Conservation (phyloP, 192 early-diverging fungal species). For the Chytriomyces sp. region DNA sequence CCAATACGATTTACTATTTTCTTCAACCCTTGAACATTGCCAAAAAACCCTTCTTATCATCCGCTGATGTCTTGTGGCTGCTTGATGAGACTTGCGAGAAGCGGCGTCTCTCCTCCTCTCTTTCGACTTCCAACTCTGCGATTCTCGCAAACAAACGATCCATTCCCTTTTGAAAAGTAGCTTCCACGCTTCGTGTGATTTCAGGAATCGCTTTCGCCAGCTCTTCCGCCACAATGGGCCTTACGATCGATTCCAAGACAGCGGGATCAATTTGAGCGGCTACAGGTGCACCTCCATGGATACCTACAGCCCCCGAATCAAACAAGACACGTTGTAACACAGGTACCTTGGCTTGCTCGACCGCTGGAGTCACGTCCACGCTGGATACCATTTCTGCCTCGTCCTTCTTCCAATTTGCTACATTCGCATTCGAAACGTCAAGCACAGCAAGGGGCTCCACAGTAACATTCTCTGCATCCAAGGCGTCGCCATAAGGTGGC, state of each 20-base stretch:
- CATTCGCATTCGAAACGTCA: not conserved
- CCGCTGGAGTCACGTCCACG: not conserved
- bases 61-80: no score
- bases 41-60: no score
- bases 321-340: not conserved
- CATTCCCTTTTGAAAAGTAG: not conserved
- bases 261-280: not conserved
- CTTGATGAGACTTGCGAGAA: no score
- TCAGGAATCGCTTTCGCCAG: not conserved
- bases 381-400: not conserved
- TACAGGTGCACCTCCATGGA: not conserved
- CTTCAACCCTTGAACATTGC: no score
- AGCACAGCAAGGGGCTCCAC: not conserved
- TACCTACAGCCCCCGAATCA: not conserved
- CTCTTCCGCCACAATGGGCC: not conserved
- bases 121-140: not conserved
- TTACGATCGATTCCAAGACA: not conserved
- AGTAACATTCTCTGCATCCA: not conserved
- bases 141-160: not conserved
- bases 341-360: not conserved
- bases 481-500: constrained; percentile 19
- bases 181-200: not conserved
- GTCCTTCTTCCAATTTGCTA: not conserved
- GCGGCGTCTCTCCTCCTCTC: no score
- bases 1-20: no score